These are phyloP conservation scores for Draba incana DNA, from an alignment of 345 rosid species.

Conservation along the genomic window DNA sequence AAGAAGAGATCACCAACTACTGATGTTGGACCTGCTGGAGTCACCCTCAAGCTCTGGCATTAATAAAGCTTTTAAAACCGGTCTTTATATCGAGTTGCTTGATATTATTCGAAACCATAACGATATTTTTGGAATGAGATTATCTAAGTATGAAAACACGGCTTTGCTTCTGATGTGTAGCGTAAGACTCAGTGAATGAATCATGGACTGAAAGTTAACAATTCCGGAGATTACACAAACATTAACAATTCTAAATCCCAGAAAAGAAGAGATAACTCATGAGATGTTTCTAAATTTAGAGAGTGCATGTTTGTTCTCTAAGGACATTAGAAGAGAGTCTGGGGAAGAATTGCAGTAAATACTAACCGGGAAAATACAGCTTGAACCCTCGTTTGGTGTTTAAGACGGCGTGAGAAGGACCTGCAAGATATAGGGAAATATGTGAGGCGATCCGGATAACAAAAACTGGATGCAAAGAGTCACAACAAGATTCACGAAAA, in stretches of 20 bases:
- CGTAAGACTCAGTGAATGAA: constrained; percentile 15
- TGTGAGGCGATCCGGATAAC: background rate
- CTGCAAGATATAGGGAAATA: constrained; percentile 12
- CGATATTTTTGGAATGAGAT: constrained; percentile 4
- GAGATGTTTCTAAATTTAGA: constrained; percentile 8
- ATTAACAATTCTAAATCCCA: constrained; percentile 11
- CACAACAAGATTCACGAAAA: constrained; percentile 2
- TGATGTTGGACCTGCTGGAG: constrained; percentile 65
- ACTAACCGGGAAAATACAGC: constrained; percentile 18
- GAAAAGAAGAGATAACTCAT: constrained; percentile 3
- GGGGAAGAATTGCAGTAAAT: constrained; percentile 22
- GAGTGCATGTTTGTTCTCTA: constrained; percentile 28
- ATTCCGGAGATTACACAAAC: constrained; percentile 10
- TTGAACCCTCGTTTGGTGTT: constrained; percentile 15
- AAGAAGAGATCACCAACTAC: constrained; percentile 46
- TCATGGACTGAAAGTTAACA: constrained; percentile 13
- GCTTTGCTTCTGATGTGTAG: background rate
- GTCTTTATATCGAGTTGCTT: background rate
- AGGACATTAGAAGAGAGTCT: constrained; percentile 21
- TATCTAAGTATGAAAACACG: background rate
- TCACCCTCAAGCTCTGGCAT: constrained; percentile 97
- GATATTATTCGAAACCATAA: background rate
- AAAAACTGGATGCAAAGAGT: background rate
- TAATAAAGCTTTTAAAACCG: constrained; percentile 34
- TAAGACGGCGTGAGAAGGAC: constrained; percentile 8